A percentile compares a stretch with the other conserved stretches of the same genome.
These are phyloP conservation scores for Albifimbria verrucaria DNA, from an alignment of 2,329 filamentous ascomycete species.

Conservation along the genomic window DNA sequence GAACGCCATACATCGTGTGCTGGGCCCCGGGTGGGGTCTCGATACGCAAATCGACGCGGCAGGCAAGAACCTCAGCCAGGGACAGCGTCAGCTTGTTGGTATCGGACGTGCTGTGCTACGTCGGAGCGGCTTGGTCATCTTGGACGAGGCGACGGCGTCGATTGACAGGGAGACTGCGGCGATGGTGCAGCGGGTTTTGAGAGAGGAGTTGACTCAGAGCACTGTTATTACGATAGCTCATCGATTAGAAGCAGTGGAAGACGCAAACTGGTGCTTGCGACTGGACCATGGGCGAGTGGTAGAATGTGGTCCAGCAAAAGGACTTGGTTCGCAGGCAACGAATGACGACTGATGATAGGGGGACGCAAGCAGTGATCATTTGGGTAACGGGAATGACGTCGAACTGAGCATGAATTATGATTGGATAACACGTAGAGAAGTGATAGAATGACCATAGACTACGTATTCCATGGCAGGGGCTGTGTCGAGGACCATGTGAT, in stretches of 20 bases:
- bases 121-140: conserved; percentile 56
- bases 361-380: too few relatives aligned
- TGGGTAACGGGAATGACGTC: background rate
- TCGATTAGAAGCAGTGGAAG: conserved; percentile 58
- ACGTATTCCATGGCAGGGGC: too few relatives aligned
- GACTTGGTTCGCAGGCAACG: conserved; percentile 5
- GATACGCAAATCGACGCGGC: conserved; percentile 54
- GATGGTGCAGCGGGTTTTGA: conserved; percentile 54
- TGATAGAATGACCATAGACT: too few relatives aligned
- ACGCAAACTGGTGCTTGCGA: conserved; percentile 53
- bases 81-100: conserved; percentile 60
- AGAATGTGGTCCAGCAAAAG: conserved; percentile 39
- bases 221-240: conserved; percentile 68
- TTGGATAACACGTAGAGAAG: too few relatives aligned
- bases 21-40: conserved; percentile 48
- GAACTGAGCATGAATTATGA: background rate
- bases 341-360: background rate
- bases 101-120: conserved; percentile 59
- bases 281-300: conserved; percentile 50
- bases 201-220: conserved; percentile 50
- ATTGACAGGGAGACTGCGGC: conserved; percentile 59
- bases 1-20: conserved; percentile 54
- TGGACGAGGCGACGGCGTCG: conserved; percentile 64
- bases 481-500: too few relatives aligned
- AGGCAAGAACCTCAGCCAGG: conserved; percentile 60